Conservation (phyloP, 169 alveolate genomes). For the Eimeria mitis region DNA sequence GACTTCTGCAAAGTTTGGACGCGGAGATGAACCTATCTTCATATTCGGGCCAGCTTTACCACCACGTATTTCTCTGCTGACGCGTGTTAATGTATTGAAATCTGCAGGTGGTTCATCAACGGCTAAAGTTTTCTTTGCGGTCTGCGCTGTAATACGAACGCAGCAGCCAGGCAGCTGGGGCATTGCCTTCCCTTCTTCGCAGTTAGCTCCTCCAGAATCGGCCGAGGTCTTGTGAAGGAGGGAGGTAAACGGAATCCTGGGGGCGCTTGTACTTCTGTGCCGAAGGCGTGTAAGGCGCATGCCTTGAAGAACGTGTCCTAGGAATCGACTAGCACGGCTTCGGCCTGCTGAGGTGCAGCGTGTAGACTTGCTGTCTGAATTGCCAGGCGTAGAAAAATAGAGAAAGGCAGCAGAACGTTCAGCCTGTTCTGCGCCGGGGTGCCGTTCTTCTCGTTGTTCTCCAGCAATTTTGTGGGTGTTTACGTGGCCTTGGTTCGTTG, state of each 20-base stretch:
- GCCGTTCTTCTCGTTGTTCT: not conserved
- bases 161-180: not conserved
- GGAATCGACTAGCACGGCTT: conserved; percentile 13
- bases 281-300: conserved; percentile 28
- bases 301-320: conserved; percentile 5
- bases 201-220: not conserved
- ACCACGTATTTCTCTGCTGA: not conserved
- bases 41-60: not conserved
- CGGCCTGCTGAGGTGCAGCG: not conserved
- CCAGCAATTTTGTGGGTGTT: not conserved
- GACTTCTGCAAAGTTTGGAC: not conserved
- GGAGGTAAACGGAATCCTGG: not conserved
- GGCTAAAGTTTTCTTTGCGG: not conserved
- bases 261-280: not conserved
- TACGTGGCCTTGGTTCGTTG: not conserved
- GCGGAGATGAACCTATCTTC: not conserved
- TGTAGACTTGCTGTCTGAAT: not conserved
- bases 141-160: not conserved
- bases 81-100: not conserved
- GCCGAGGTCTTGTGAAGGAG: not conserved
- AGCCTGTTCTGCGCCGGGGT: not conserved
- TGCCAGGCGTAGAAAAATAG: not conserved
- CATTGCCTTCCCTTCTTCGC: not conserved
- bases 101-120: not conserved
- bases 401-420: not conserved